Percentiles rank a stretch among this genome's conserved stretches.
Evolutionary conservation across 805 yeast genomes (phyloP).

Genomic region (Metschnikowia kofuensis): DNA sequence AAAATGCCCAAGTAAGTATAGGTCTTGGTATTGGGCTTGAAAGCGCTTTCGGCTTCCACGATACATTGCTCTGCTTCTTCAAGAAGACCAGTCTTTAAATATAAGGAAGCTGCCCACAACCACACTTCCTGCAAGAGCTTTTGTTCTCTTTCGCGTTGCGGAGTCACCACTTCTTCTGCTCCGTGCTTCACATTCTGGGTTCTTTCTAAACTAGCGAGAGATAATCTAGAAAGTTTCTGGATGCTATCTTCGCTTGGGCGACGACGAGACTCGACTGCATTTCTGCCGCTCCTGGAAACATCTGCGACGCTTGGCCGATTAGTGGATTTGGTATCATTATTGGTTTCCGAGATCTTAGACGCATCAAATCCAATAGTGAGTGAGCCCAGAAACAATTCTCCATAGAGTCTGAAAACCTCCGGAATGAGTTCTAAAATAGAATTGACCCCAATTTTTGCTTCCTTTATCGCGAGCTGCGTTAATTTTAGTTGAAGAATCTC

Average conservation of each 20-base stretch:
- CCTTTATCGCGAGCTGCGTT: slow-evolving; percentile 71
- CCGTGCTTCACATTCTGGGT: background rate
- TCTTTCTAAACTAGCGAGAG: slow-evolving; percentile 4
- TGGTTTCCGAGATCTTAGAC: background rate
- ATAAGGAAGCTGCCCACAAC: slow-evolving; percentile 70
- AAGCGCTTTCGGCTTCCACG: slow-evolving; percentile 60
- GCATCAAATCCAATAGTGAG: slow-evolving; percentile 14
- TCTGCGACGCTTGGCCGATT: slow-evolving; percentile 43
- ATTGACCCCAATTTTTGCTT: slow-evolving; percentile 54
- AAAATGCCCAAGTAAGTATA: slow-evolving; percentile 49
- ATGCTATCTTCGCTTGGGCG: slow-evolving; percentile 21
- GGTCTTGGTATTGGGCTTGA: slow-evolving; percentile 46
- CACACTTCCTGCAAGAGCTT: slow-evolving; percentile 58
- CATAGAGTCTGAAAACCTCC: slow-evolving; percentile 59
- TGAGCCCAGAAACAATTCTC: slow-evolving; percentile 43
- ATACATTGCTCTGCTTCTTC: slow-evolving; percentile 71
- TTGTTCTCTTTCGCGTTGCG: slow-evolving; percentile 2
- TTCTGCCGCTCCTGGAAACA: slow-evolving; percentile 6
- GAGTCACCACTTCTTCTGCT: background rate
- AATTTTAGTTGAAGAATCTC: slow-evolving; percentile 66
- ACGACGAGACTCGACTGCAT: slow-evolving; percentile 2
- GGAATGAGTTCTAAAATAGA: slow-evolving; percentile 62
- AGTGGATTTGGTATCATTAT: slow-evolving; percentile 30
- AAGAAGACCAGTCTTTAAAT: slow-evolving; percentile 50
- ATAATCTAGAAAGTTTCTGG: slow-evolving; percentile 17